Evolutionary conservation across 805 yeast genomes (phyloP), one percentile per base, ranked within the genome.

Genomic region (Zygosaccharomyces pseudorouxii): DNA sequence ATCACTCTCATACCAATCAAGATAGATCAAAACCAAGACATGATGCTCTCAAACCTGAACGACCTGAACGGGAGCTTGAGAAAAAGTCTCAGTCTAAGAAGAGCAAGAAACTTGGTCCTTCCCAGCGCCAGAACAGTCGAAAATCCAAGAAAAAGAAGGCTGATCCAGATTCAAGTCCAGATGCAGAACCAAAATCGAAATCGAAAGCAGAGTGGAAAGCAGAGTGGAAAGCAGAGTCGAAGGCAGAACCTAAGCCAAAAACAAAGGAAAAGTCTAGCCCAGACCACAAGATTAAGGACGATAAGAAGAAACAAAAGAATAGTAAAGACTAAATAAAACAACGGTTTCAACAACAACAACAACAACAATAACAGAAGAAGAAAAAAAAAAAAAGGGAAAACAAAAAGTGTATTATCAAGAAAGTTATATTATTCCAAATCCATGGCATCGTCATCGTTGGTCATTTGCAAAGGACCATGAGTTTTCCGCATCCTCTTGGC

Each of bases 401-500:
- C 1, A 25, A 29, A 29, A 12, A 20, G 22, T 20, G 19, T 25
- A 14, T 31, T 31, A 22, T 22, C 23, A 6, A 5, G 28, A 9
- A 25, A 9, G 27, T 38, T 38, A 27, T 14, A 38, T 38, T 41
- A 55, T 45, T 57, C 61, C 12, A 55, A 36, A n/a, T 57, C 61
- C 61, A 57, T 57, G 29, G 47, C 51, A 42, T 55, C 59, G 33
- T 52, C 57, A 14, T 55, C 57, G 39, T 30, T 45, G 30, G 27
- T 42, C 25, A 46, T 23, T 12, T 48, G 45, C 18, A 42, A 23
- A 31, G 38, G 25, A 29, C 40, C 47, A 30, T 35, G 27, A 4
- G 49, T 42, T 20, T 46, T 38, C 14, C 47, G 49, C 43, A 45
- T 45, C 33, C 46, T 52, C 30, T 51, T 51, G 7, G 48, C 35